Conservation (phyloP, 768 basidiomycete species). For the Boletus bicolor region DNA sequence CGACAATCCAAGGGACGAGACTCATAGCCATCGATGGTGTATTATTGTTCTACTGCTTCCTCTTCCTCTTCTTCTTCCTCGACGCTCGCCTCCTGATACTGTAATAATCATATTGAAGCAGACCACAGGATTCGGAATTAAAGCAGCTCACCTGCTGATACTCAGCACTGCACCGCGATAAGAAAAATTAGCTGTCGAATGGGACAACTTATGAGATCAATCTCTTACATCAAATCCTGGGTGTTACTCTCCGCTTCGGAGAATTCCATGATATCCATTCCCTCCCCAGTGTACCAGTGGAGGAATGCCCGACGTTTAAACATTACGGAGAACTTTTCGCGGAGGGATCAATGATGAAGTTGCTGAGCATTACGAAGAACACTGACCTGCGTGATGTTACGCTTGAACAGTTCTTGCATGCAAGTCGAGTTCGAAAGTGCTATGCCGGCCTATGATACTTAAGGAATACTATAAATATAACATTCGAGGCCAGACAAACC, state of each 20-base stretch:
- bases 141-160: conserved; percentile 70
- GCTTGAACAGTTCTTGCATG: conserved; percentile 83
- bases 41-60: conserved; percentile 31
- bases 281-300: conserved; percentile 90
- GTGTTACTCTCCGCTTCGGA: conserved; percentile 85
- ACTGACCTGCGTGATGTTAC: conserved; percentile 60
- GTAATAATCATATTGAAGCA: not conserved
- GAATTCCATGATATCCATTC: conserved; percentile 85
- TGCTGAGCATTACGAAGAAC: not conserved
- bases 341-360: not conserved
- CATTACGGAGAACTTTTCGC: conserved; percentile 67
- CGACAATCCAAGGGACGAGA: not conserved
- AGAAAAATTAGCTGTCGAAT: conserved; percentile 5
- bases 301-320: conserved; percentile 83
- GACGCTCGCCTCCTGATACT: conserved; percentile 61
- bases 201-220: not conserved
- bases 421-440: conserved; percentile 77
- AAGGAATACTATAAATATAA: conserved; percentile 5
- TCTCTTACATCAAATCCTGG: conserved; percentile 72
- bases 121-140: not conserved
- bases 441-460: conserved; percentile 51
- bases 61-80: conserved; percentile 42
- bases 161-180: conserved; percentile 58
- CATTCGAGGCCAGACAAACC: conserved; percentile 35
- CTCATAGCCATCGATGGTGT: not conserved